These are phyloP conservation scores for Termitomyces heimii DNA, from an alignment of 768 basidiomycete genomes.

Conservation along the genomic window DNA sequence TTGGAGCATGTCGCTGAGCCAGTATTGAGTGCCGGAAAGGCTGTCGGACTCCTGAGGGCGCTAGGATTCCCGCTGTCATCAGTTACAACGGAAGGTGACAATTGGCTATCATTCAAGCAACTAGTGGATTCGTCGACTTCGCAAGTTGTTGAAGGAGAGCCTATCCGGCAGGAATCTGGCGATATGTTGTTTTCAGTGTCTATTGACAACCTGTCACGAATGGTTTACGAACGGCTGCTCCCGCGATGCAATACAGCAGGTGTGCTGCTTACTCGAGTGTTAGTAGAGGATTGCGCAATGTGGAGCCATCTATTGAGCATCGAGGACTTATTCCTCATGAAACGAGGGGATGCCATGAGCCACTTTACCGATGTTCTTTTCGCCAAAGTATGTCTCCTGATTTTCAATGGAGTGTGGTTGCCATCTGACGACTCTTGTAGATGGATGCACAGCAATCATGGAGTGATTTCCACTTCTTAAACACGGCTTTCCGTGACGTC, in stretches of 20 bases:
- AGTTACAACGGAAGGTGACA: constrained; percentile 15
- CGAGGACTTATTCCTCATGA: constrained; percentile 71
- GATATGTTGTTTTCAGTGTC: constrained; percentile 42
- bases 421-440: constrained; percentile 25
- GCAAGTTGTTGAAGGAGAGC: neutral
- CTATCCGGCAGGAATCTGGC: constrained; percentile 5
- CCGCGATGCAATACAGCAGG: constrained; percentile 50
- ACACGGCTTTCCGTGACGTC: constrained; percentile 68
- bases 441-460: constrained; percentile 71
- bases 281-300: constrained; percentile 62
- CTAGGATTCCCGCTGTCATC: constrained; percentile 33
- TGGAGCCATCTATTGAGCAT: constrained; percentile 57
- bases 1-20: constrained; percentile 52
- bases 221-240: constrained; percentile 60
- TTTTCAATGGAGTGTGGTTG: neutral
- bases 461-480: constrained; percentile 82
- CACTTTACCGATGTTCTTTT: constrained; percentile 73
- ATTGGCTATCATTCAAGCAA: constrained; percentile 38
- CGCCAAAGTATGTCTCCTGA: constrained; percentile 44
- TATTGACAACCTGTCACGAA: constrained; percentile 51
- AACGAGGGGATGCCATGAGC: constrained; percentile 69
- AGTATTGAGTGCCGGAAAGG: constrained; percentile 67
- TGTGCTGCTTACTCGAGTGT: constrained; percentile 44
- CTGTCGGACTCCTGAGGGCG: constrained; percentile 65
- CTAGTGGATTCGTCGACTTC: constrained; percentile 25